Evolutionary conservation across 441 rosid genomes (phyloP), one percentile per base, ranked within the genome.

Genomic region (Pelargonium fulgidum): DNA sequence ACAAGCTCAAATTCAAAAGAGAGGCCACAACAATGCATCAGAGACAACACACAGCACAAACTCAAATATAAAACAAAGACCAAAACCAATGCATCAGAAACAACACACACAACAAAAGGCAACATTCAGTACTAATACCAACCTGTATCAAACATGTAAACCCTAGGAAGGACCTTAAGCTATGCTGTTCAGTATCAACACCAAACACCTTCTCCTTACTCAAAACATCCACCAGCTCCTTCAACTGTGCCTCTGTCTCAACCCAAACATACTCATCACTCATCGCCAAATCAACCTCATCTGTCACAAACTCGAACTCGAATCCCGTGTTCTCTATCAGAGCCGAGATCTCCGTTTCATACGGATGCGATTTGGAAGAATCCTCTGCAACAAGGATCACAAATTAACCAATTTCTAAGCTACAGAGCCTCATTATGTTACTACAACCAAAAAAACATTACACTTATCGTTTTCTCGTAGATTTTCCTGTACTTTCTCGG

Each of bases 101-200:
- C 42, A 39, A 48, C 16, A 48, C 48, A 48, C 10, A 3, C 2
- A 20, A 47, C 29, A 50, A 58, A 65, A 74, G 12, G 61, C 65
- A 3, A 67, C 17, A 33, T 47, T 45, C 4, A 20, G 39, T 69
- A 9, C 11, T 11, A 65, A 52, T 36, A 24, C 42, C 22, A 36
- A 91, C 98, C 96, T 93, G 99, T 75, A 93, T 70, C 1, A 91
- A 74, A 80, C 96, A 90, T n/a, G 97, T 93, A 79, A 93, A 88
- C 36, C 99, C 96, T 17, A 86, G 86, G 82, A 87, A 93, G 0
- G 97, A 93, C 1, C 89, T 81, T 3, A 89, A 70, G 72, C 95
- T 87, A 77, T 93, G 99, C 66, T 93, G 99, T 78, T 93, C 99
- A 0, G 97, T 93, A 81, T 93, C 99, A 45, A 91, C 90, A 19